Conservation (phyloP, 768 basidiomycete genomes). For the Ramaria rubella region DNA sequence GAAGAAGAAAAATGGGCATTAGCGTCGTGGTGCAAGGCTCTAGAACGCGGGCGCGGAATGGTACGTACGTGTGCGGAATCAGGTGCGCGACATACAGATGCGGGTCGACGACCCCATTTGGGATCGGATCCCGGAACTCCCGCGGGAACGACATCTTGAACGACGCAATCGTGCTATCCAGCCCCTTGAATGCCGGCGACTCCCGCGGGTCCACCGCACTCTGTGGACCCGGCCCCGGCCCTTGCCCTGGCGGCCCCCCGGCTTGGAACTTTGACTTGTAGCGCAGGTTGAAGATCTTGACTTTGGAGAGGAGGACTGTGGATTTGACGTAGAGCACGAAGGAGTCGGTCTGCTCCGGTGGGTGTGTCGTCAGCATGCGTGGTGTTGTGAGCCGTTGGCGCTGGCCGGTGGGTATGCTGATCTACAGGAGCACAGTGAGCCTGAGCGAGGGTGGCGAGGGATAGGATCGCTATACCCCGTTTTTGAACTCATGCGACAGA, state of each 20-base stretch:
- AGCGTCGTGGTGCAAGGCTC: conserved; percentile 12
- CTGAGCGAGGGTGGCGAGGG: background rate
- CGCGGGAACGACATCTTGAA: conserved; percentile 55
- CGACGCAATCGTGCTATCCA: conserved; percentile 50
- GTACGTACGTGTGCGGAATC: conserved; percentile 22
- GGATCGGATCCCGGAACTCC: conserved; percentile 49
- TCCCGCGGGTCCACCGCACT: conserved; percentile 44
- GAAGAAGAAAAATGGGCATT: background rate
- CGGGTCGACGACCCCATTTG: conserved; percentile 38
- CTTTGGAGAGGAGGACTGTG: conserved; percentile 51
- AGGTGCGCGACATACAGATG: conserved; percentile 30
- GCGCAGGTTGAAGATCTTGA: conserved; percentile 62
- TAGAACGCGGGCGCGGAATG: background rate
- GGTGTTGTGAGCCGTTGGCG: conserved; percentile 64
- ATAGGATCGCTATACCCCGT: conserved; percentile 41
- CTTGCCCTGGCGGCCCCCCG: too few species aligned
- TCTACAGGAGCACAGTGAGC: background rate
- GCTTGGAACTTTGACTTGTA: conserved; percentile 40
- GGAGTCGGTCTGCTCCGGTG: conserved; percentile 57
- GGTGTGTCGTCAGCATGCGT: conserved; percentile 55
- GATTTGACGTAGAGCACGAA: conserved; percentile 69
- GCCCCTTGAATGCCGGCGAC: conserved; percentile 54
- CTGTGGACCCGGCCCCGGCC: background rate
- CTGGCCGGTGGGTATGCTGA: conserved; percentile 42
- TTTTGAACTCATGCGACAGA: conserved; percentile 50